Percentiles rank a stretch among this genome's conserved stretches.
These are phyloP conservation scores for Poa pratensis DNA, from an alignment of 176 grass and related monocot genomes.

Conservation along the genomic window DNA sequence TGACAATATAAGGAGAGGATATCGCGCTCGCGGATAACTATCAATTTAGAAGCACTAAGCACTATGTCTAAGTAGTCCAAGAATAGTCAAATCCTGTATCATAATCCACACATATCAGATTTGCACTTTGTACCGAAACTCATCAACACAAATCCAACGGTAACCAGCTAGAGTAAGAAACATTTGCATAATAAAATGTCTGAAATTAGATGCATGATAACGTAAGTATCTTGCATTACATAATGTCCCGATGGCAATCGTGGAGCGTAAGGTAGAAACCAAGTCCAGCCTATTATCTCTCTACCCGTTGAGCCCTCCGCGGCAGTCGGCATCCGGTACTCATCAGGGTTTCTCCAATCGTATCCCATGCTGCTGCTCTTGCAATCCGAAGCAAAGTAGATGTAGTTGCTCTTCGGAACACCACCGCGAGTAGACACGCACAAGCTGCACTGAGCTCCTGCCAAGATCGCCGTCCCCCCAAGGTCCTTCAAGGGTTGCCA, in stretches of 20 bases:
- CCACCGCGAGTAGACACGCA: background rate
- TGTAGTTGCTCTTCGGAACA: background rate
- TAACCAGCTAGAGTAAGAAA: no score
- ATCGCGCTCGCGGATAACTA: no score
- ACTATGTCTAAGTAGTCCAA: no score
- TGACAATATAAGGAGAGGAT: no score
- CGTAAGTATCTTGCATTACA: no score
- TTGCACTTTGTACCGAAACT: no score
- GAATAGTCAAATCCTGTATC: no score
- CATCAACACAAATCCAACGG: no score
- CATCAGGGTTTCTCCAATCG: background rate
- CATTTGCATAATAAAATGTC: no score
- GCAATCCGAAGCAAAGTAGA: background rate
- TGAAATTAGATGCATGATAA: no score
- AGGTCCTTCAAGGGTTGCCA: constrained; percentile 13
- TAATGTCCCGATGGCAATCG: background rate
- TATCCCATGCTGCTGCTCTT: background rate
- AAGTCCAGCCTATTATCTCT: background rate
- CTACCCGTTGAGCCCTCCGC: background rate
- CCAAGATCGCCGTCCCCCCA: constrained; percentile 16
- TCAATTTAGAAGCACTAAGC: no score
- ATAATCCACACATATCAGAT: no score
- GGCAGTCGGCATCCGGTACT: background rate
- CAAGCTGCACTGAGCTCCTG: background rate
- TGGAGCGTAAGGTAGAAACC: background rate